Evolutionary conservation across 129 eudicot genomes (phyloP).

Genomic region (Chrysanthemum seticuspe): DNA sequence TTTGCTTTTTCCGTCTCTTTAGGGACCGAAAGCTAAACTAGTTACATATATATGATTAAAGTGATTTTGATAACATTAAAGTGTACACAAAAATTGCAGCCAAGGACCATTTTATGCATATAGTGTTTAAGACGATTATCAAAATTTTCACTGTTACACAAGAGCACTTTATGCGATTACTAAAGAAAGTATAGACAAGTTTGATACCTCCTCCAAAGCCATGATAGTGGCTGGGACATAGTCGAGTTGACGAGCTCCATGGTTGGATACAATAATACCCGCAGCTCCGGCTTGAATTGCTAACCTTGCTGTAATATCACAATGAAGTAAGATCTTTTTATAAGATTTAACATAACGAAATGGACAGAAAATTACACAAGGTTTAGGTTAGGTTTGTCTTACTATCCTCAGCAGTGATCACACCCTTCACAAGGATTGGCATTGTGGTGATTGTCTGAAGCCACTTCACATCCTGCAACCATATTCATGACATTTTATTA

Average conservation of each 20-base stretch:
- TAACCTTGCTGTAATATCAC: conserved; percentile 61
- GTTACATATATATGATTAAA: too few relatives aligned
- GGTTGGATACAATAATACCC: conserved; percentile 93
- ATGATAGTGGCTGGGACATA: conserved; percentile 90
- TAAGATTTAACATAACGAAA: too few relatives aligned
- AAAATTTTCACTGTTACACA: too few relatives aligned
- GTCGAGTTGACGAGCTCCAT: conserved; percentile 98
- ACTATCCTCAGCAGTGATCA: conserved; percentile 19
- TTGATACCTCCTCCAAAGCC: conserved; percentile 90
- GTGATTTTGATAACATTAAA: too few relatives aligned
- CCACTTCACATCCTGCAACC: conserved; percentile 15
- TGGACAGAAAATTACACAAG: neutral
- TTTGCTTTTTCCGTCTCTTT: too few relatives aligned
- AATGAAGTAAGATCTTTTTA: too few relatives aligned
- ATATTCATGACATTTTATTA: neutral
- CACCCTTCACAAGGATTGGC: conserved; percentile 20
- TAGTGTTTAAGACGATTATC: too few relatives aligned
- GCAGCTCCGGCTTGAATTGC: conserved; percentile 90
- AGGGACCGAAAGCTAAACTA: too few relatives aligned
- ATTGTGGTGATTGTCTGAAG: conserved; percentile 16
- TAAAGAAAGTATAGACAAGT: too few relatives aligned
- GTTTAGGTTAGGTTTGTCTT: neutral
- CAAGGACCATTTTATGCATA: too few relatives aligned
- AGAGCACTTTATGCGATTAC: too few relatives aligned
- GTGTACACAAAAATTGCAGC: too few relatives aligned